Conservation (phyloP, 345 rosid species). For the Pistacia vera region DNA sequence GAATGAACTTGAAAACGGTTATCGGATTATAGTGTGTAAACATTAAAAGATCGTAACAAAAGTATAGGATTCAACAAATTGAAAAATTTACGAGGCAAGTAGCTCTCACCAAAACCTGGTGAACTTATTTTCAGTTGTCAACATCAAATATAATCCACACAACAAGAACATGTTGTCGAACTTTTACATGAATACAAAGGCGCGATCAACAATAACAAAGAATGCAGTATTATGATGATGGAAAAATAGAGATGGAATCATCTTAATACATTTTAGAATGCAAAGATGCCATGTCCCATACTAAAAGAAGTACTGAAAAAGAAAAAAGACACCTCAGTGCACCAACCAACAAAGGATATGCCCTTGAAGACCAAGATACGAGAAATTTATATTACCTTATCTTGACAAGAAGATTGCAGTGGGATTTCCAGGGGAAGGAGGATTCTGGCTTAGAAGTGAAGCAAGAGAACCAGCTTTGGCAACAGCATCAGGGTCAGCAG, state of each 20-base stretch:
- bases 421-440: slow-evolving; percentile 86
- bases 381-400: slow-evolving; percentile 26
- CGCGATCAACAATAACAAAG: background rate
- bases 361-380: too few relatives aligned
- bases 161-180: background rate
- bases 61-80: background rate
- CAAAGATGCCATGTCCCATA: too few relatives aligned
- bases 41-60: background rate
- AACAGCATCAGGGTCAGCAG: slow-evolving; percentile 40
- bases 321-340: too few relatives aligned
- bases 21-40: background rate
- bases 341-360: too few relatives aligned
- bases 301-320: too few relatives aligned
- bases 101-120: background rate
- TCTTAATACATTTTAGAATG: too few relatives aligned
- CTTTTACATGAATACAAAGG: too few relatives aligned
- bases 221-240: background rate
- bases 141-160: background rate
- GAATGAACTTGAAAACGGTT: background rate
- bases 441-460: slow-evolving; percentile 57
- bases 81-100: background rate
- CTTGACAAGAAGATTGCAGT: slow-evolving; percentile 70
- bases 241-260: too few relatives aligned
- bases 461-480: slow-evolving; percentile 59
- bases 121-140: too few relatives aligned